Base-by-base conservation (phyloP, 2,329 filamentous ascomycete species). In the Triangularia setosa region DNA sequence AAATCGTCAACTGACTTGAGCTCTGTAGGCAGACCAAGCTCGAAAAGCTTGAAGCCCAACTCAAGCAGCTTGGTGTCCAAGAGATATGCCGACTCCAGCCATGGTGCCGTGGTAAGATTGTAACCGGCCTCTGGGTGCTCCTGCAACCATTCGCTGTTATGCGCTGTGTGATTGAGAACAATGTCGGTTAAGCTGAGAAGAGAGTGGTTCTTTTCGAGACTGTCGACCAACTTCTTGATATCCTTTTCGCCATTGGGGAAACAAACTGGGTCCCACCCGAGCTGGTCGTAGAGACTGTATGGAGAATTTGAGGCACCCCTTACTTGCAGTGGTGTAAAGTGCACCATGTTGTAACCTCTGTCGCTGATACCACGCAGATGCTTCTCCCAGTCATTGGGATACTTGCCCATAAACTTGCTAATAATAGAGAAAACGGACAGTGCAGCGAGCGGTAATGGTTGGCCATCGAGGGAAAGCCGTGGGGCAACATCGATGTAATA, bases 261-360 rank as follows among this genome's bases (percentile, higher is more conserved):
- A 72, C 89, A 86, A 8, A 80, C 79, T 4, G 89, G 85, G 74
- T 99, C 96, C 82, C 96, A 99, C 54, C 84, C 83, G 23, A 96
- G 83, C 79, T 99, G 96, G 73, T 99, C 91, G 75, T 90, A 97
- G 72, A 99, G 86, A 76, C 95, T 99, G 81, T 98, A 99, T 0
- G 95, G 95, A 1, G 95, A 99, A 75, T 99, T 97, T 60, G 95
- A 99, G 54, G 83, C 84, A 64, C 95, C 95, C 65, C 95, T 88
- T 64, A 90, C 84, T 83, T 96, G 95, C 69, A 99, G 81, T 9
- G 95, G 95, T 1, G 95, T 97, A 76, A 99, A 99, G 77, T 99
- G 95, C 65, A 99, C 88, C 93, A 98, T 97, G 79, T 99, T 99
- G 83, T 99, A 99, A 55, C 93, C 93, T 66, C 95, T 86, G 72